Evolutionary conservation across 208 protist genomes (phyloP), one percentile per base, ranked within the genome.

Genomic region (Crithidia mellificae): DNA sequence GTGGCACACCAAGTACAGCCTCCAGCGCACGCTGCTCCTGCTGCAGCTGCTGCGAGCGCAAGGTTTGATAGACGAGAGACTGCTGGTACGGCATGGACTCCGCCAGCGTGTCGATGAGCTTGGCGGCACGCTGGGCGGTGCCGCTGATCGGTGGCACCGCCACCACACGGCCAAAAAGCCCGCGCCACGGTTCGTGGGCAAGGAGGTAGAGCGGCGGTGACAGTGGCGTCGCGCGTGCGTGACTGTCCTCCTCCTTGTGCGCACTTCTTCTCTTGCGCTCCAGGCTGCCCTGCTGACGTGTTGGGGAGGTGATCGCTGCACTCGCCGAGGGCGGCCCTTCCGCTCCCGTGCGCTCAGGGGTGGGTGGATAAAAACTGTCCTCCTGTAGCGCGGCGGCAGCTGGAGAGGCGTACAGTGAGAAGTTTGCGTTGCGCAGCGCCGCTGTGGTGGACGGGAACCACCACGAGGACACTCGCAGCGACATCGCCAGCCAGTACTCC

Each of bases 401-500:
- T 2, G 59, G 47, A 2, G 47, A 55, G 29, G 24, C 32, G 47
- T 65, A 65, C 2, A 65, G 46, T 9, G 32, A 32, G 32, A 65
- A 65, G 32, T n/a, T 29, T 14, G 44, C 34, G 34, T 11, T 46
- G 6, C 47, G 29, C 46, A 53, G 27, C 0, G 20, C n/a, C 6
- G 9, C 46, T 5, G 51, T 57, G 11, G 43, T 63, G 11, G 61
- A 32, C 63, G 53, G 34, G 6, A 44, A 52, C 56, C 56, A 76
- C 70, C 62, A 76, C 32, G 39, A 64, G 0, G 70, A 44, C 0
- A 54, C 55, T 5, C 70, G 70, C 53, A 76, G 53, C 27, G 63
- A 51, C 63, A 49, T 76, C 24, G 56, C 27, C 29, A 76, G 62
- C 70, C 70, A 76, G 49, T 76, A 76, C 30, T 76, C 70, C 15